Conservation (phyloP, 176 grass and related monocot genomes). For the Triticum timopheevii region DNA sequence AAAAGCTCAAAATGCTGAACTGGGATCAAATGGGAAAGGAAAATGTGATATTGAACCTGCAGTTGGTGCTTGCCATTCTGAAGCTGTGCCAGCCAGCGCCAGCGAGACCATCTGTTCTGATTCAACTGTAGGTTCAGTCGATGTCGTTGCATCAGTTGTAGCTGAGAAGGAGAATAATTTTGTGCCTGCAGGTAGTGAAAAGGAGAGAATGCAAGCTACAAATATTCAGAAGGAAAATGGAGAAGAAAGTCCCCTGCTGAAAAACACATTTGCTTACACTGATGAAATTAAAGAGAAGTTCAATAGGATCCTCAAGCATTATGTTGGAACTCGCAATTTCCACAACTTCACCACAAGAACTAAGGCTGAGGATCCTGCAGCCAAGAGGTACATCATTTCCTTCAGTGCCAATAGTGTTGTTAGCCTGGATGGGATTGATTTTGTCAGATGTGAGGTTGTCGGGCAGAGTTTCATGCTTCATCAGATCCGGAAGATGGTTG, state of each 20-base stretch:
- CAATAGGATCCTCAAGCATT: conserved; percentile 69
- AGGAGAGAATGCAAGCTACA: conserved; percentile 11
- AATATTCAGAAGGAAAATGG: conserved; percentile 32
- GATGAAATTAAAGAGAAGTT: conserved; percentile 66
- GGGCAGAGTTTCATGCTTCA: conserved; percentile 99
- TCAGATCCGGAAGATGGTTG: conserved; percentile 93
- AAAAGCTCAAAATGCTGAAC: conserved; percentile 2
- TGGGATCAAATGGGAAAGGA: not conserved
- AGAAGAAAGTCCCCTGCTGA: conserved; percentile 23
- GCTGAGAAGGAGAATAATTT: conserved; percentile 1
- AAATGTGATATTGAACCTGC: conserved; percentile 2
- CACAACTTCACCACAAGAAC: conserved; percentile 98
- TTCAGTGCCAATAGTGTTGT: conserved; percentile 68
- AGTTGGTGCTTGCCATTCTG: not conserved
- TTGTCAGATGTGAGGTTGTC: conserved; percentile 89
- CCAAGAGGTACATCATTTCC: conserved; percentile 91
- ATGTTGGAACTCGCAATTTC: conserved; percentile 95
- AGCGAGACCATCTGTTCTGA: conserved; percentile 7
- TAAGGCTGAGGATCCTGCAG: conserved; percentile 90
- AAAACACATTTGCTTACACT: conserved; percentile 57
- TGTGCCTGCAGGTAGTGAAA: conserved; percentile 7
- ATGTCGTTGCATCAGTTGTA: not conserved
- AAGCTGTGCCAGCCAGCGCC: not conserved
- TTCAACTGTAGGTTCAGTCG: not conserved
- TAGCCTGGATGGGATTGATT: conserved; percentile 81